Percentiles rank a stretch among this genome's conserved stretches.
Conservation (phyloP, 805 yeast genomes). For the Spencermartinsiella europaea region DNA sequence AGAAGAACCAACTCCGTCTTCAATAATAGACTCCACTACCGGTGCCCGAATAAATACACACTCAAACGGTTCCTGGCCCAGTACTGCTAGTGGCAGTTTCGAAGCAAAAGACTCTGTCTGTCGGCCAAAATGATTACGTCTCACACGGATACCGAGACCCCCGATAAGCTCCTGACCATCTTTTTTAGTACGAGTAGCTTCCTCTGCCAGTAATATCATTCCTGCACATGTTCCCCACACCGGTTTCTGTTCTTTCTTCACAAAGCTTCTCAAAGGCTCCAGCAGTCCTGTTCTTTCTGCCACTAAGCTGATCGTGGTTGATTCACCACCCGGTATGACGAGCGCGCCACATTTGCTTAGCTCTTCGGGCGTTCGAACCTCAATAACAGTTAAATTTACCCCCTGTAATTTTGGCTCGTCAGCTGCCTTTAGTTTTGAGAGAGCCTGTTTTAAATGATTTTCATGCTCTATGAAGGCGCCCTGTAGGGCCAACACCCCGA, state of each 20-base stretch:
- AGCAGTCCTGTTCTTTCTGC: slow-evolving; percentile 61
- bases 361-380: slow-evolving; percentile 51
- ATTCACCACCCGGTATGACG: slow-evolving; percentile 56
- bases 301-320: slow-evolving; percentile 56
- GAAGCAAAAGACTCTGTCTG: slow-evolving; percentile 62
- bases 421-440: slow-evolving; percentile 12
- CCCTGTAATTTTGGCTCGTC: slow-evolving; percentile 15
- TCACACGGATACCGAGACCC: slow-evolving; percentile 58
- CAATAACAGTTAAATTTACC: slow-evolving; percentile 34
- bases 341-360: slow-evolving; percentile 50
- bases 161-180: slow-evolving; percentile 55
- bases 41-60: slow-evolving; percentile 73
- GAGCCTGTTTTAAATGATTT: slow-evolving; percentile 41
- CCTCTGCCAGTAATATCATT: slow-evolving; percentile 56
- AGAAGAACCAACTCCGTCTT: neutral
- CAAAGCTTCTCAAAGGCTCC: slow-evolving; percentile 48
- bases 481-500: slow-evolving; percentile 74
- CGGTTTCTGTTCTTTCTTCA: slow-evolving; percentile 44
- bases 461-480: slow-evolving; percentile 76
- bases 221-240: slow-evolving; percentile 91
- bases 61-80: slow-evolving; percentile 32
- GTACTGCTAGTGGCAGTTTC: slow-evolving; percentile 37
- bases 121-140: slow-evolving; percentile 74
- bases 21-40: slow-evolving; percentile 40
- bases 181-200: slow-evolving; percentile 43